Evolutionary conservation across 2,329 filamentous ascomycete genomes (phyloP).

Genomic region (Colletotrichum falcatum): DNA sequence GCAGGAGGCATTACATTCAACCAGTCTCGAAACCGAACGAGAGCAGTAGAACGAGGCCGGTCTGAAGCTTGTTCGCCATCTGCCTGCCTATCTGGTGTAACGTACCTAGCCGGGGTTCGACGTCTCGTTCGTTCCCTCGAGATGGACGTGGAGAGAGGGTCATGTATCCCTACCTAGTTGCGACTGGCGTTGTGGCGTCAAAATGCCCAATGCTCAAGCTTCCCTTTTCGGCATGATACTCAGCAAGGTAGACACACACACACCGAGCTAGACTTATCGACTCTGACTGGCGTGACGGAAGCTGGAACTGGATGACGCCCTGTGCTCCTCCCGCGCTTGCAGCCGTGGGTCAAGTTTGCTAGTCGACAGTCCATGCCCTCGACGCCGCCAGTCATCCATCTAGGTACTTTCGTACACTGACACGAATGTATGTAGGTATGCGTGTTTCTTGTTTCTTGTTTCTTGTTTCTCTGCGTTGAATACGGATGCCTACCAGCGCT

Average conservation of each 20-base stretch:
- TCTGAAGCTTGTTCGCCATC: conserved; percentile 22
- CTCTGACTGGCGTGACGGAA: conserved; percentile 12
- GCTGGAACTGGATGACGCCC: conserved; percentile 36
- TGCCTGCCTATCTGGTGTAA: background rate
- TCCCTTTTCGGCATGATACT: conserved; percentile 23
- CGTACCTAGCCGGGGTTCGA: no score
- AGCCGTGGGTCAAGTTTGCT: background rate
- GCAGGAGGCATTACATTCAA: background rate
- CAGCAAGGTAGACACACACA: conserved; percentile 9
- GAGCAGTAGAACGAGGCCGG: conserved; percentile 8
- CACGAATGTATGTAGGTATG: no score
- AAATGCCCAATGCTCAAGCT: conserved; percentile 37
- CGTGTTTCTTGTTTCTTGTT: no score
- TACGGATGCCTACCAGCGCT: conserved; percentile 1
- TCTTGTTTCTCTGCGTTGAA: background rate
- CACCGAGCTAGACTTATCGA: conserved; percentile 20
- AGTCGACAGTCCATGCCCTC: background rate
- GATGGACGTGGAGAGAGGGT: background rate
- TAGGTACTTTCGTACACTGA: no score
- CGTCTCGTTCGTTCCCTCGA: conserved; percentile 9
- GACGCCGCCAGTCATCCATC: background rate
- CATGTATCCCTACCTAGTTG: conserved; percentile 3
- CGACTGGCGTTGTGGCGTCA: conserved; percentile 31
- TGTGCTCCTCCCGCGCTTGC: conserved; percentile 34
- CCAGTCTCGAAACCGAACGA: conserved; percentile 13